Percentiles rank a stretch among this genome's conserved stretches.
phyloP scores from a whole-genome alignment of 345 rosid genomes.

The Boechera retrofracta region DNA sequence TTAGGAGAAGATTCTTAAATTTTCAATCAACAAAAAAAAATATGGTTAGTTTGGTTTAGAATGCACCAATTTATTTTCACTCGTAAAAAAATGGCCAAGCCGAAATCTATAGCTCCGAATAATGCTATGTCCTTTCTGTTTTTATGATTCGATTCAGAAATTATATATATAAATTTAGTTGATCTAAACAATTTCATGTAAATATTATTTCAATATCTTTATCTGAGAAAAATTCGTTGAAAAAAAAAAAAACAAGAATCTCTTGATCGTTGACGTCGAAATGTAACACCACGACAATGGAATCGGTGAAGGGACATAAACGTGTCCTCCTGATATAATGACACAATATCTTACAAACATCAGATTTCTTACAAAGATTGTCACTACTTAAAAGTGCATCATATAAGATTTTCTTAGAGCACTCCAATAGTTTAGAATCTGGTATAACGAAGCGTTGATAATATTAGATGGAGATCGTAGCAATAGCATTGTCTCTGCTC shows the following conservation, averaged over 20 bases:
- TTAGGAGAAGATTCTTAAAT: background rate
- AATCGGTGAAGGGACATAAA: slow-evolving; percentile 24
- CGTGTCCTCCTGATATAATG: background rate
- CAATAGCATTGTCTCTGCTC: slow-evolving; percentile 23
- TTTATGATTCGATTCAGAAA: background rate
- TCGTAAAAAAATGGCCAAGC: background rate
- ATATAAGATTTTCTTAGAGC: background rate
- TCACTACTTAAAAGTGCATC: background rate
- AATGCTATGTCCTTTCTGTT: background rate
- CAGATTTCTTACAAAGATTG: slow-evolving; percentile 1
- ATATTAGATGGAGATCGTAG: slow-evolving; percentile 21
- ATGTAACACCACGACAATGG: slow-evolving; percentile 1
- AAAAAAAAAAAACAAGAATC: background rate
- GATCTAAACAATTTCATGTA: background rate
- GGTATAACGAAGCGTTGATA: background rate
- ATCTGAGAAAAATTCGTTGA: background rate
- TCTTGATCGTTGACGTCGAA: background rate
- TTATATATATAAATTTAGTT: background rate
- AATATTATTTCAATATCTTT: background rate
- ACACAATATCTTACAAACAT: background rate
- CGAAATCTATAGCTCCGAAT: background rate
- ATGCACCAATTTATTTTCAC: background rate
- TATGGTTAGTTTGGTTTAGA: too few relatives aligned
- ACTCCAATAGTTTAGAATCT: background rate
- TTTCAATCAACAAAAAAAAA: background rate